phyloP scores from a whole-genome alignment of 106 monocot genomes.

The Allium fistulosum region DNA sequence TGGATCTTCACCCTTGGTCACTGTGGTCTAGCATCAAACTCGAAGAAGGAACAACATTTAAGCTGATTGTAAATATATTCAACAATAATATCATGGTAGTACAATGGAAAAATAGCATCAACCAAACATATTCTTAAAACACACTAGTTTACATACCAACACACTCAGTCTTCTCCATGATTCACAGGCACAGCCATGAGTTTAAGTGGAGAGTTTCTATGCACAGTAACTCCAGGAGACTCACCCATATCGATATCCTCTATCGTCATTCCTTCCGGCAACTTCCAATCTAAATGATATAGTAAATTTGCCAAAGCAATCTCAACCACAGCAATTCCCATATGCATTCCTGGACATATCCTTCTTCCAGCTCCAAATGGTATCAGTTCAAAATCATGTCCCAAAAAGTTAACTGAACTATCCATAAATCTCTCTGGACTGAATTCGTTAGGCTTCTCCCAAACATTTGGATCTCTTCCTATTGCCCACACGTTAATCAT shows the following conservation, averaged over 20 bases:
- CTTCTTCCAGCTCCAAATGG: constrained; percentile 13
- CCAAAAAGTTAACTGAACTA: neutral
- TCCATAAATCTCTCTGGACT: neutral
- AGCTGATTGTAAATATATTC: no score
- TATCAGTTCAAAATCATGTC: neutral
- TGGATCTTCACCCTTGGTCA: no score
- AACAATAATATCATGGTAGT: no score
- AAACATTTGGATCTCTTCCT: constrained; percentile 1
- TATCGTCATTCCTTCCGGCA: neutral
- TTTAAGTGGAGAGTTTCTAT: neutral
- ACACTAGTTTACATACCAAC: no score
- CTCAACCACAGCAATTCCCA: constrained; percentile 2
- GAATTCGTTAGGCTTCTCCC: constrained; percentile 1
- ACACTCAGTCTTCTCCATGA: neutral
- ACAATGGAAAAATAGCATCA: no score
- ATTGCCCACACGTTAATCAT: constrained; percentile 9
- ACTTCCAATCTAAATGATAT: neutral
- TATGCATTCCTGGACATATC: constrained; percentile 5
- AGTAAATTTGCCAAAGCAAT: neutral
- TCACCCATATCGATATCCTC: neutral
- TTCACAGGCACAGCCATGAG: neutral
- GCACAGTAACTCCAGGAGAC: neutral
- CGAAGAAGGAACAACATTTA: no score
- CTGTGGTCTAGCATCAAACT: no score
- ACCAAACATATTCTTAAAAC: no score